Evolutionary conservation across 1,139 yeast species (phyloP).

Genomic region (Yamadazyma trypodendri): DNA sequence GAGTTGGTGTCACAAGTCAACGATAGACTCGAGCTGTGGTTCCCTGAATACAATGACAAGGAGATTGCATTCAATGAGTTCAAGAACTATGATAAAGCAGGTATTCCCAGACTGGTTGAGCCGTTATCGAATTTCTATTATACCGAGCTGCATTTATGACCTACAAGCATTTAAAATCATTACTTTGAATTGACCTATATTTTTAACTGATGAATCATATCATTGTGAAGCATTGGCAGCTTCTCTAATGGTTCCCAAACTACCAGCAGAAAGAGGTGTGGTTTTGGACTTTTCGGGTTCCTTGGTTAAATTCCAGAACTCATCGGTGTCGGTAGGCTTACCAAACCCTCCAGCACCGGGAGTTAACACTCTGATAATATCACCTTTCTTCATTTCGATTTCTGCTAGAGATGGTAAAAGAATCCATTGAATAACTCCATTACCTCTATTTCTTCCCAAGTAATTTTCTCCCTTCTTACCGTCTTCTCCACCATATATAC

Average conservation of each 20-base stretch:
- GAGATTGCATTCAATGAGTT: conserved; percentile 23
- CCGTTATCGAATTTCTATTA: conserved; percentile 33
- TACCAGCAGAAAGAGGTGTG: conserved; percentile 21
- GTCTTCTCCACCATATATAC: conserved; percentile 29
- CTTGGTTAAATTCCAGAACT: conserved; percentile 15
- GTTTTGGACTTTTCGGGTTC: conserved; percentile 2
- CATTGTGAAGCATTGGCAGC: conserved; percentile 27
- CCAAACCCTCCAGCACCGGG: conserved; percentile 63
- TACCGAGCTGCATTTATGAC: conserved; percentile 19
- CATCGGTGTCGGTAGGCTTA: conserved; percentile 17
- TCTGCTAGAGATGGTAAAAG: conserved; percentile 22
- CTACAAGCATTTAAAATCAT: too few species aligned
- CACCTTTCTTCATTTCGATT: conserved; percentile 32
- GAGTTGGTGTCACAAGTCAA: conserved; percentile 6
- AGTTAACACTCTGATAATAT: conserved; percentile 42
- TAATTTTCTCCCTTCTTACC: conserved; percentile 61
- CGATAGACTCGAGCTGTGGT: conserved; percentile 17
- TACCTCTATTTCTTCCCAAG: conserved; percentile 41
- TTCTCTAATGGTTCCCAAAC: conserved; percentile 23
- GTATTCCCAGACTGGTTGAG: conserved; percentile 31
- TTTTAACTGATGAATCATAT: too few species aligned
- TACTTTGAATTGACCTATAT: too few species aligned
- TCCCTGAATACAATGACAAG: conserved; percentile 27
- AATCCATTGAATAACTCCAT: conserved; percentile 20
- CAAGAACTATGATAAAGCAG: conserved; percentile 28